Conservation (phyloP, 73 alveolate genomes). For the Paramecium sonneborni region DNA sequence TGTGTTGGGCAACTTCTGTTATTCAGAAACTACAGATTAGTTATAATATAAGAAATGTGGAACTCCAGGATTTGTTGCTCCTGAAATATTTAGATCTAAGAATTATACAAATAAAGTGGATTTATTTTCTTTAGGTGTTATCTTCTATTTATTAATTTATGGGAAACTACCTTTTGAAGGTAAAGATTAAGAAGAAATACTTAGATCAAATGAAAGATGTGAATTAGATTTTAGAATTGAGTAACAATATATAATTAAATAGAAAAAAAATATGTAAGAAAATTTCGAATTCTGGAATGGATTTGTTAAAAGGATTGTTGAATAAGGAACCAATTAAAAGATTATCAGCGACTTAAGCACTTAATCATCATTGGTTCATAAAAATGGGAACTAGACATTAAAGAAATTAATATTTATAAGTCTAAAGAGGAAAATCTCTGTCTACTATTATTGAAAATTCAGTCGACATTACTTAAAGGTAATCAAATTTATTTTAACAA, state of each 20-base stretch:
- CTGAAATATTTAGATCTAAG: conserved; percentile 51
- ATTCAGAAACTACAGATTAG: conserved; percentile 27
- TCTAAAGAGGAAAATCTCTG: conserved; percentile 11
- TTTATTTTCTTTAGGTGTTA: conserved; percentile 41
- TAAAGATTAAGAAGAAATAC: conserved; percentile 38
- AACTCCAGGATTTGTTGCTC: conserved; percentile 60
- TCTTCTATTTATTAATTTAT: conserved; percentile 14
- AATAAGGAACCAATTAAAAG: conserved; percentile 67
- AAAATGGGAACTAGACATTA: conserved; percentile 50
- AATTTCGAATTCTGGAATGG: conserved; percentile 40
- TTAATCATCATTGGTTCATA: conserved; percentile 62
- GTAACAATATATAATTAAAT: neutral
- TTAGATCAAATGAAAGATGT: conserved; percentile 38
- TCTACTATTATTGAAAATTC: conserved; percentile 55
- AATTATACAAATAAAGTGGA: conserved; percentile 49
- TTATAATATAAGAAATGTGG: conserved; percentile 58
- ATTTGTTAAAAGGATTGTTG: conserved; percentile 48
- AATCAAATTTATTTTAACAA: neutral
- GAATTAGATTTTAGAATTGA: conserved; percentile 8
- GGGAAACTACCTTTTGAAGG: conserved; percentile 64
- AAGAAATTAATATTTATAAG: conserved; percentile 17
- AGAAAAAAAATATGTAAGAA: conserved; percentile 17
- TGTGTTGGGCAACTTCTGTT: conserved; percentile 27
- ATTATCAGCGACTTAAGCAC: conserved; percentile 53
- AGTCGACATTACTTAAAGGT: conserved; percentile 50